phyloP scores from a whole-genome alignment of 192 early-diverging fungal genomes.

The Linnemannia zychae region DNA sequence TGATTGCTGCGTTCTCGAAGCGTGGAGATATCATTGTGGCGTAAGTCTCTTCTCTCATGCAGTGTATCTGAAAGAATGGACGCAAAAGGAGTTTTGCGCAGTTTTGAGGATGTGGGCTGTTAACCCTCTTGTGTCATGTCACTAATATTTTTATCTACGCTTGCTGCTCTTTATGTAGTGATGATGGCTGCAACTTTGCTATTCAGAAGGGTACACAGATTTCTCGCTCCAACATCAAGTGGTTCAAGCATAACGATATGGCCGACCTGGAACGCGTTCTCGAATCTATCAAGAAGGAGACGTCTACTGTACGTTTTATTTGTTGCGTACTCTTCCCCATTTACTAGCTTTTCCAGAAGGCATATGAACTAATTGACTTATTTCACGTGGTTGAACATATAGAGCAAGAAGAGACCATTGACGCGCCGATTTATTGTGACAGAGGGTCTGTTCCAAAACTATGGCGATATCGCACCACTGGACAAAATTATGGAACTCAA shows the following conservation, averaged over 20 bases:
- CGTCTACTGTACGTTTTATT: conserved; percentile 59
- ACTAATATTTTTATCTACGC: conserved; percentile 2
- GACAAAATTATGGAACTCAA: conserved; percentile 88
- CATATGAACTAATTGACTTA: too few species aligned
- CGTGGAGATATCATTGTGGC: conserved; percentile 94
- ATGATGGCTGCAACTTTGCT: conserved; percentile 90
- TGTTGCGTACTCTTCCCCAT: background rate
- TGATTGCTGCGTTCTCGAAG: conserved; percentile 97
- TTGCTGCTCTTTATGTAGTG: conserved; percentile 61
- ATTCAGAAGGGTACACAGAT: conserved; percentile 92
- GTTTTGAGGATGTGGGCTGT: background rate
- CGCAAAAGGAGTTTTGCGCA: background rate
- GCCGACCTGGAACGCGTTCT: conserved; percentile 91
- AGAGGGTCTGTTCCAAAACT: conserved; percentile 92
- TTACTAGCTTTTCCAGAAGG: background rate
- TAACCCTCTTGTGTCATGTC: background rate
- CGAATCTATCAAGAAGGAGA: conserved; percentile 78
- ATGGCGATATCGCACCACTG: conserved; percentile 89
- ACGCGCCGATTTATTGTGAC: conserved; percentile 95
- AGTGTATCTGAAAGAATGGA: background rate
- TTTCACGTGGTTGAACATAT: conserved; percentile 6
- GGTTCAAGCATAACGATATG: conserved; percentile 98
- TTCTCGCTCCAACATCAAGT: conserved; percentile 91
- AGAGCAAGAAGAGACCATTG: conserved; percentile 81
- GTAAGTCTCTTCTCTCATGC: conserved; percentile 62